Conservation (phyloP, 352 stramenopile species). For the Pythium myriotylum region DNA sequence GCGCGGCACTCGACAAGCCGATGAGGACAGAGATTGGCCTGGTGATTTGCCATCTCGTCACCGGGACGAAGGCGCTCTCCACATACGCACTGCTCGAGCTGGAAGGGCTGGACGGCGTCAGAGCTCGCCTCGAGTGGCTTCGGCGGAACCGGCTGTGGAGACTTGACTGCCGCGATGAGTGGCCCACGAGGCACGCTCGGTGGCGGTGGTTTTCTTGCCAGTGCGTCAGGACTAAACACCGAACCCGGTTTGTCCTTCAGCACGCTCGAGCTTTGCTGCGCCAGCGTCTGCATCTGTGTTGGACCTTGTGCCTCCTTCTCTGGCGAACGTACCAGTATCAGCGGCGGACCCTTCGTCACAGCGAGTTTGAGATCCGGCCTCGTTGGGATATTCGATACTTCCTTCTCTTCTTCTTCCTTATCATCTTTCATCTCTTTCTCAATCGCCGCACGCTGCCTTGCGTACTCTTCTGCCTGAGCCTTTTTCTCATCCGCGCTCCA, state of each 20-base stretch:
- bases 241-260: slow-evolving; percentile 32
- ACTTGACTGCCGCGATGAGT: background rate
- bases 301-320: background rate
- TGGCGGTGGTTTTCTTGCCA: slow-evolving; percentile 19
- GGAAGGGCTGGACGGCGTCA: slow-evolving; percentile 4
- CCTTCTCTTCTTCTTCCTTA: slow-evolving; percentile 2
- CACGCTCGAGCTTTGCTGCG: slow-evolving; percentile 30
- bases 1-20: slow-evolving; percentile 51
- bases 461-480: slow-evolving; percentile 11
- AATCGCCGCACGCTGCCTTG: slow-evolving; percentile 20
- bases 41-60: slow-evolving; percentile 33
- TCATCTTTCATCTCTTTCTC: slow-evolving; percentile 27
- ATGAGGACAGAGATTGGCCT: slow-evolving; percentile 37
- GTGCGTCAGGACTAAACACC: slow-evolving; percentile 25
- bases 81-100: slow-evolving; percentile 43
- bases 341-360: slow-evolving; percentile 48
- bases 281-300: background rate
- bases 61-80: slow-evolving; percentile 35
- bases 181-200: slow-evolving; percentile 3
- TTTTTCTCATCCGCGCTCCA: slow-evolving; percentile 23
- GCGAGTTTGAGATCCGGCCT: slow-evolving; percentile 35
- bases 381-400: background rate
- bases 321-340: slow-evolving; percentile 30
- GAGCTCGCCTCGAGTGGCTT: background rate
- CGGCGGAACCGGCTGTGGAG: background rate